Evolutionary conservation across 768 basidiomycete species (phyloP).

Genomic region (Phaffia australis): DNA sequence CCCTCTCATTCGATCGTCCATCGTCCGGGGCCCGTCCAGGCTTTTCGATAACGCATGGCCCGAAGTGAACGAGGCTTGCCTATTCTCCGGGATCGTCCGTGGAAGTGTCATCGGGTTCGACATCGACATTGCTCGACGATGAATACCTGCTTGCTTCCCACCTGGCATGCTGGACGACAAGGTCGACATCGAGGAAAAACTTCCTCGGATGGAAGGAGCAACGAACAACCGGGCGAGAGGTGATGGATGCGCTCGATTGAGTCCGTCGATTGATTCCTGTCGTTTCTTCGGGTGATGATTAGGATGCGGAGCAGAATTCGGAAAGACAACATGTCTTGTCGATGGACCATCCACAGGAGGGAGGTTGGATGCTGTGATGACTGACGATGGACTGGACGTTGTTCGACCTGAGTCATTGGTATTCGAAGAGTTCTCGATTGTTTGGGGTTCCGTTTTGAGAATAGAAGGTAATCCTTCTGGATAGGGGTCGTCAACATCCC

Average conservation of each 20-base stretch:
- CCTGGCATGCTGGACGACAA: neutral
- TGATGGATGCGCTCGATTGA: constrained; percentile 9
- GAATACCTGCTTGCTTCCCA: neutral
- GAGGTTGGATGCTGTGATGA: neutral
- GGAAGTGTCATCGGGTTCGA: neutral
- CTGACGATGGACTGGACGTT: neutral
- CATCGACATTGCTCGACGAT: constrained; percentile 11
- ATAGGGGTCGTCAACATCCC: neutral
- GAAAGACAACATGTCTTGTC: constrained; percentile 2
- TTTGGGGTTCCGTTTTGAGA: neutral
- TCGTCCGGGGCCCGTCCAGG: neutral
- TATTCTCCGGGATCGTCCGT: too few species aligned
- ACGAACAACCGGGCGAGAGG: constrained; percentile 23
- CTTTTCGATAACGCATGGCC: too few species aligned
- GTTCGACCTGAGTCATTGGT: neutral
- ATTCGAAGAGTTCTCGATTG: constrained; percentile 4
- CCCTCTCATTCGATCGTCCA: neutral
- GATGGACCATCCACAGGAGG: neutral
- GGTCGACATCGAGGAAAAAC: neutral
- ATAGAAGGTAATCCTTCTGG: neutral
- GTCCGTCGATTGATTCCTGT: constrained; percentile 15
- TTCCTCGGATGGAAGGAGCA: neutral
- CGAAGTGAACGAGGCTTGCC: too few species aligned
- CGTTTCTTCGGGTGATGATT: constrained; percentile 20
- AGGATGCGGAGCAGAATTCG: constrained; percentile 1